Evolutionary conservation across 495 filamentous ascomycete species (phyloP), one percentile per base, ranked within the genome.

Genomic region (Annulohypoxylon maeteangense): DNA sequence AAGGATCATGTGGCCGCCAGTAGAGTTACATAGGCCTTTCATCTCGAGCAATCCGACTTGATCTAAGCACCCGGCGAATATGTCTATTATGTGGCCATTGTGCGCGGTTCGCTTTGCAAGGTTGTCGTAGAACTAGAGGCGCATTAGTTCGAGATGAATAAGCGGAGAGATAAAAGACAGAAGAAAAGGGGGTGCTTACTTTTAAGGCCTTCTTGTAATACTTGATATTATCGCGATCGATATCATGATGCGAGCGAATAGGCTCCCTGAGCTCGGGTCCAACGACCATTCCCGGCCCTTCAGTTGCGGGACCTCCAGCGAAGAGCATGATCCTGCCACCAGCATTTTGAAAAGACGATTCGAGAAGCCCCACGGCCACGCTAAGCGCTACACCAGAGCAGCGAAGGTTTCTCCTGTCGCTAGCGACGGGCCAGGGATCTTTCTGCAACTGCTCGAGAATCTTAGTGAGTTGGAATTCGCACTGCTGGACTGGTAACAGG

Each of bases 201-300:
- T 98, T 99, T 12, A 97, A 81, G 47, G 96, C 95, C 81, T 98
- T 98, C 87, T 99, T 99, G 83, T 97, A 98, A 79, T 98, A 98
- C 80, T 98, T 99, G 84, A 97, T 97, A 75, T 98, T 97, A 77
- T 99, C 96, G 40, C 93, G 89, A 75, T 99, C 96, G 78, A 99
- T 99, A 73, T 99, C 96, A 77, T 99, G 96, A 82, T 99, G 96
- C 34, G 96, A 98, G 75, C 96, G 90, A 64, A 99, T 98, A 14
- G 96, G 93, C 78, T 99, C 96, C 79, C 94, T 91, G 69, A 99
- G 81, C 80, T 99, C 96, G n/a, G 94, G 93, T 0, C 94, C 93
- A 79, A 99, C 95, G 36, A 99, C 96, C 85, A 96, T 91, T 55
- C 96, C 96, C 12, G 95, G 96, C 0, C 96, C 96, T 81, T 98